Evolutionary conservation across 2,329 filamentous ascomycete species (phyloP).

Genomic region (Didymella keratinophila): DNA sequence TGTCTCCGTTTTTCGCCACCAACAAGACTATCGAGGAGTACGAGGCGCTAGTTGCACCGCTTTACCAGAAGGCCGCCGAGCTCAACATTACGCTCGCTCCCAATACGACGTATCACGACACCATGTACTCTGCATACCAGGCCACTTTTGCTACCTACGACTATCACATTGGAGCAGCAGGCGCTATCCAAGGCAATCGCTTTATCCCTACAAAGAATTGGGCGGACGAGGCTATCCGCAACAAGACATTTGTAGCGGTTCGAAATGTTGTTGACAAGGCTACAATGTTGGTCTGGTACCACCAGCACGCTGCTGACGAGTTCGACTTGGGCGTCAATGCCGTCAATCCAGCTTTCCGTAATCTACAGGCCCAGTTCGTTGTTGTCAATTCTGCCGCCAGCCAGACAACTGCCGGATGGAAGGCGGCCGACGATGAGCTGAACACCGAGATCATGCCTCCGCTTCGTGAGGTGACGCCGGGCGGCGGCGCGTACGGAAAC

Average conservation of each 20-base stretch:
- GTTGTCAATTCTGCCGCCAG: slow-evolving; percentile 31
- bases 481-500: slow-evolving; percentile 49
- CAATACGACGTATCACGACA: slow-evolving; percentile 35
- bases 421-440: slow-evolving; percentile 27
- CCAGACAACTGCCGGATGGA: slow-evolving; percentile 35
- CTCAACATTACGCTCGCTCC: slow-evolving; percentile 36
- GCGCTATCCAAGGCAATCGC: slow-evolving; percentile 44
- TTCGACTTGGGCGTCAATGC: slow-evolving; percentile 33
- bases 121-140: slow-evolving; percentile 43
- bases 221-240: slow-evolving; percentile 34
- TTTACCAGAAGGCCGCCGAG: slow-evolving; percentile 32
- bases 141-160: slow-evolving; percentile 36
- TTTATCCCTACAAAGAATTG: slow-evolving; percentile 48
- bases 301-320: slow-evolving; percentile 36
- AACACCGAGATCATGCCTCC: slow-evolving; percentile 36
- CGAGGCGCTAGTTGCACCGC: slow-evolving; percentile 35
- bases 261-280: slow-evolving; percentile 34
- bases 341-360: slow-evolving; percentile 44
- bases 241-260: slow-evolving; percentile 37
- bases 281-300: slow-evolving; percentile 34
- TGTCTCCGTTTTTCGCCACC: slow-evolving; percentile 41
- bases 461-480: slow-evolving; percentile 33
- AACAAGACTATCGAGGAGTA: slow-evolving; percentile 36
- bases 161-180: slow-evolving; percentile 40
- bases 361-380: slow-evolving; percentile 35